phyloP scores from a whole-genome alignment of 805 yeast genomes.

The Spathaspora hagerdaliae region DNA sequence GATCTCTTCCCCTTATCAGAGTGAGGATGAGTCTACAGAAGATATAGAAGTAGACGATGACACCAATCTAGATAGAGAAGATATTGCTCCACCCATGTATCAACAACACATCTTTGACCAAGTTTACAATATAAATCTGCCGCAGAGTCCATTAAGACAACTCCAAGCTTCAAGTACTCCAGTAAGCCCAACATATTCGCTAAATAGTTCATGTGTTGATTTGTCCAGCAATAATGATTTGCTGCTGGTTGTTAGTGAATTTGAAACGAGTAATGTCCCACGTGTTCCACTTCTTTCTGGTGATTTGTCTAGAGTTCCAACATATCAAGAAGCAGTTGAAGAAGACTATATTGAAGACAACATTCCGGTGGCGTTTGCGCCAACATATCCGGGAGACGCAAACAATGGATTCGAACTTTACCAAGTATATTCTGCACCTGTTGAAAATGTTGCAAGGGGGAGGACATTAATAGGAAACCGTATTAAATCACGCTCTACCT shows the following conservation, averaged over 20 bases:
- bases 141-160: conserved; percentile 36
- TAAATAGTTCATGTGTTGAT: neutral
- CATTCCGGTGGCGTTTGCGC: conserved; percentile 6
- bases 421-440: no score
- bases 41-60: conserved; percentile 12
- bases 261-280: conserved; percentile 4
- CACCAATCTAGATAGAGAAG: conserved; percentile 20
- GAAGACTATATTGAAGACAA: conserved; percentile 18
- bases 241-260: no score
- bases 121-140: conserved; percentile 31
- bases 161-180: conserved; percentile 7
- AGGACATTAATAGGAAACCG: no score
- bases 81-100: conserved; percentile 43
- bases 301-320: conserved; percentile 30
- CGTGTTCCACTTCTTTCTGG: conserved; percentile 9
- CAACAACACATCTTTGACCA: conserved; percentile 35
- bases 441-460: no score
- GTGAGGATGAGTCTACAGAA: conserved; percentile 9
- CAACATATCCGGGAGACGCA: neutral
- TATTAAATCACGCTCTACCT: no score
- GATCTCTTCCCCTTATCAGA: conserved; percentile 2
- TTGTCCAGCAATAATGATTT: no score
- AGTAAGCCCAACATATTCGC: neutral
- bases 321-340: conserved; percentile 37
- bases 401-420: no score